Conservation (phyloP, 192 early-diverging fungal genomes). For the Umbelopsis sp. region DNA sequence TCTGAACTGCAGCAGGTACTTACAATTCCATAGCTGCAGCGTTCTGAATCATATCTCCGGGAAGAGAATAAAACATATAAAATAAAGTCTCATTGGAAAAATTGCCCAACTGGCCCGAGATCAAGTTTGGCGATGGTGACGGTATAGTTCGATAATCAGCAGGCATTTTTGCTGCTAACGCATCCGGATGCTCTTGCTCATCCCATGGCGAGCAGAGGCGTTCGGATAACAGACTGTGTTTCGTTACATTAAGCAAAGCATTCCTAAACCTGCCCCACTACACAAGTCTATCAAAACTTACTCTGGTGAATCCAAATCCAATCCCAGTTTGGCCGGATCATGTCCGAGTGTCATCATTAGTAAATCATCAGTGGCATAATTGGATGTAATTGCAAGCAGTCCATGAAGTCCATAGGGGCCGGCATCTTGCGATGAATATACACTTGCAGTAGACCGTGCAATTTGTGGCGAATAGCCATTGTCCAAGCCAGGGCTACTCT, state of each 20-base stretch:
- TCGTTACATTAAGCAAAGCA: neutral
- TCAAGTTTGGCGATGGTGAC: neutral
- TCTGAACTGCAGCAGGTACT: neutral
- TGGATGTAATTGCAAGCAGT: neutral
- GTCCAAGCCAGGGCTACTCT: neutral
- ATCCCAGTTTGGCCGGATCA: neutral
- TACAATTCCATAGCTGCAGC: slow-evolving; percentile 13
- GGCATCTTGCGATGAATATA: neutral
- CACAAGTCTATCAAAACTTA: neutral
- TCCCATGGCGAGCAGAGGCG: slow-evolving; percentile 2
- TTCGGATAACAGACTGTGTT: slow-evolving; percentile 1
- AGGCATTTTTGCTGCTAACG: neutral
- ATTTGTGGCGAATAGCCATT: neutral
- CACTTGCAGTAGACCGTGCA: neutral
- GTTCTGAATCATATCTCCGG: neutral
- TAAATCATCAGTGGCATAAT: neutral
- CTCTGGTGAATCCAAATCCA: neutral
- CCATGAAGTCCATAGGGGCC: slow-evolving; percentile 3
- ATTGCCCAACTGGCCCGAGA: neutral
- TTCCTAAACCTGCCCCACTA: neutral
- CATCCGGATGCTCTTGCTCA: neutral
- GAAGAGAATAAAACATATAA: slow-evolving; percentile 13
- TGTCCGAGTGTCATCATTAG: neutral
- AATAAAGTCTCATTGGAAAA: slow-evolving; percentile 8
- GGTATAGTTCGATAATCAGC: neutral